Evolutionary conservation across 1,139 yeast species (phyloP).

Genomic region (Hyphopichia khmerensis): DNA sequence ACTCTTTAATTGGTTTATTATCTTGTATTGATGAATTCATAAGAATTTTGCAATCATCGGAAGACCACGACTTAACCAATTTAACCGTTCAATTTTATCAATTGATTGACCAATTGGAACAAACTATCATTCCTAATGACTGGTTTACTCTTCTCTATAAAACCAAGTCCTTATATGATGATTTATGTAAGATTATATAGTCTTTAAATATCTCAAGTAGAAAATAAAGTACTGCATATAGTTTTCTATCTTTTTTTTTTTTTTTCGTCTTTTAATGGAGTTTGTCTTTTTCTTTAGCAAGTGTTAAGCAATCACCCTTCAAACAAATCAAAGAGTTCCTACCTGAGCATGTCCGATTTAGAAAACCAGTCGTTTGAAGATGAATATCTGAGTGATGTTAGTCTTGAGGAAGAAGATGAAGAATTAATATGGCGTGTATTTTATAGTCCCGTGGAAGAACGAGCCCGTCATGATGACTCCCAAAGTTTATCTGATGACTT

Average conservation of each 20-base stretch:
- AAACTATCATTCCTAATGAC: background rate
- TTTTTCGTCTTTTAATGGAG: background rate
- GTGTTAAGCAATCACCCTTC: too few relatives aligned
- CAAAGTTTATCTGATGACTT: constrained; percentile 24
- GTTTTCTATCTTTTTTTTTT: background rate
- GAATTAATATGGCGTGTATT: constrained; percentile 47
- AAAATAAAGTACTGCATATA: background rate
- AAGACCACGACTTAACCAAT: background rate
- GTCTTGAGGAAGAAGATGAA: constrained; percentile 49
- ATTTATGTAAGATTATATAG: background rate
- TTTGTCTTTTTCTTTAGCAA: background rate
- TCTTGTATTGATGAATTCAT: background rate
- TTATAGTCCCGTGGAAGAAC: constrained; percentile 26
- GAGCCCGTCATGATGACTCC: constrained; percentile 7
- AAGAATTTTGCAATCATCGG: background rate
- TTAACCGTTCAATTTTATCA: background rate
- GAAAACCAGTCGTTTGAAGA: constrained; percentile 6
- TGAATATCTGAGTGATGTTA: constrained; percentile 34
- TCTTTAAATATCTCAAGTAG: background rate
- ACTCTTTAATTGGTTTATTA: constrained; percentile 2
- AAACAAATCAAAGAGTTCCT: background rate
- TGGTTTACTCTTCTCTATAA: constrained; percentile 1
- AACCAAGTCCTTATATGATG: background rate
- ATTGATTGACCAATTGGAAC: background rate
- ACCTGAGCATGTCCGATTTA: background rate